These are phyloP conservation scores for Monosporascus sp. DNA, from an alignment of 2,329 filamentous ascomycete genomes.

Conservation along the genomic window DNA sequence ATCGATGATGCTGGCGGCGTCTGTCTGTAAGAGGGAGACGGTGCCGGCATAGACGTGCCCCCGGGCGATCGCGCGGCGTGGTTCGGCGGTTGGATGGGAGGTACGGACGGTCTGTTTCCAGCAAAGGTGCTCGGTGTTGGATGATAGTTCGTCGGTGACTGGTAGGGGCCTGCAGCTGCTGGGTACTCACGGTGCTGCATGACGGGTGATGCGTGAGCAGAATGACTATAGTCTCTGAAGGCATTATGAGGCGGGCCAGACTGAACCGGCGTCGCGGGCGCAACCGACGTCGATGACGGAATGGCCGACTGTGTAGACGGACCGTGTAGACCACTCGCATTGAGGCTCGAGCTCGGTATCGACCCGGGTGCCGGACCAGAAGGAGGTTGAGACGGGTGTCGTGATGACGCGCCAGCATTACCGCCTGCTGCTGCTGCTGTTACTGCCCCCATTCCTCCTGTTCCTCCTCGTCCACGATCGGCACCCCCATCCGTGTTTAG, in stretches of 20 bases:
- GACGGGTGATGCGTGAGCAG: constrained; percentile 43
- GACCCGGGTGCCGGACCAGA: constrained; percentile 11
- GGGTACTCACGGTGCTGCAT: constrained; percentile 42
- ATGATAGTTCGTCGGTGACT: constrained; percentile 28
- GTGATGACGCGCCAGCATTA: constrained; percentile 21
- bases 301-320: constrained; percentile 18
- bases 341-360: background rate
- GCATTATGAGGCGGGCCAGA: constrained; percentile 35
- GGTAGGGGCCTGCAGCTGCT: constrained; percentile 31
- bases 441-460: constrained; percentile 11
- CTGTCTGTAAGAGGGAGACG: constrained; percentile 43
- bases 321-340: background rate
- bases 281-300: constrained; percentile 18
- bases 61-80: constrained; percentile 48
- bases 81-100: constrained; percentile 39
- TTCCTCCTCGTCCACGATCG: constrained; percentile 20
- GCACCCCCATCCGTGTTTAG: constrained; percentile 43
- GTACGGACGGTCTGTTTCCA: constrained; percentile 27
- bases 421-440: background rate
- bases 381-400: constrained; percentile 16
- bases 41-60: constrained; percentile 36
- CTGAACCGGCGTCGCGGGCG: constrained; percentile 34
- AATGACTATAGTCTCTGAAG: constrained; percentile 47
- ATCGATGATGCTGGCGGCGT: constrained; percentile 43
- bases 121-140: constrained; percentile 34